Conservation (phyloP, 306 rosid species). For the Castanea mollissima region DNA sequence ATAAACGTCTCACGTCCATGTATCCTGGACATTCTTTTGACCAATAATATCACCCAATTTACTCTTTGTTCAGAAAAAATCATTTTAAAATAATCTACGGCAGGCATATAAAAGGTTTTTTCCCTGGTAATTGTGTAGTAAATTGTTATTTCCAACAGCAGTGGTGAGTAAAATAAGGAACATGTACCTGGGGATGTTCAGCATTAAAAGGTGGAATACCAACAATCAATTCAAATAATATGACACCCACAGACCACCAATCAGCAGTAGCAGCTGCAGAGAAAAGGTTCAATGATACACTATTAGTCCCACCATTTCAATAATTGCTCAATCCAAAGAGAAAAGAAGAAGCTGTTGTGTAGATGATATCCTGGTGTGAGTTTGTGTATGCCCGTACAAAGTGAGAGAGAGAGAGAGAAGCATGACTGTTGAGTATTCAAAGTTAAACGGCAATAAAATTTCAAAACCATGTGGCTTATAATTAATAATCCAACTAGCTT, state of each 20-base stretch:
- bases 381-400: background rate
- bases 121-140: no score
- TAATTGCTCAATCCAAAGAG: constrained; percentile 9
- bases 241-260: constrained; percentile 99
- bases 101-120: background rate
- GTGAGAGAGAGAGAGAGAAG: background rate
- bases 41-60: background rate
- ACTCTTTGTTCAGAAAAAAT: background rate
- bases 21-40: background rate
- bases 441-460: background rate
- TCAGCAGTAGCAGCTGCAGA: constrained; percentile 84
- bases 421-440: background rate
- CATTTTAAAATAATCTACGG: background rate
- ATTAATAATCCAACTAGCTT: background rate
- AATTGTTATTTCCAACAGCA: background rate
- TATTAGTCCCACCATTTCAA: background rate
- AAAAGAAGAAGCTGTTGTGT: background rate
- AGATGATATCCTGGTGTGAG: background rate
- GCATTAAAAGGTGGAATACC: constrained; percentile 99
- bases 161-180: constrained; percentile 13
- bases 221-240: constrained; percentile 93
- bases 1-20: background rate
- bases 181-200: constrained; percentile 91
- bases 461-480: background rate
- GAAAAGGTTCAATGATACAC: constrained; percentile 3